Conservation (phyloP, 768 basidiomycete species). For the Kwoniella dejecticola region DNA sequence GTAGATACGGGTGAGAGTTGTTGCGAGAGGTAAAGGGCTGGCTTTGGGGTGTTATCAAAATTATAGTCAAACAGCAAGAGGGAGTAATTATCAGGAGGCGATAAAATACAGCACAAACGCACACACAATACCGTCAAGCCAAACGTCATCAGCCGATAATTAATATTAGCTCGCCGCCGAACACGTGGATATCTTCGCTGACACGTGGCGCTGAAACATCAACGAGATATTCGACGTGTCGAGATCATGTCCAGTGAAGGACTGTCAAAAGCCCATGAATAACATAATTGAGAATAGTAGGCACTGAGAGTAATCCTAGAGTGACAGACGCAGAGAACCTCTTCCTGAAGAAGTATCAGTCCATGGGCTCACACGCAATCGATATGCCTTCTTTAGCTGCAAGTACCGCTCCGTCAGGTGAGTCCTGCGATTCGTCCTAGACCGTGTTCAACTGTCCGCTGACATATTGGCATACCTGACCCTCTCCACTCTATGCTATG, state of each 20-base stretch:
- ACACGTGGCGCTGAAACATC: neutral
- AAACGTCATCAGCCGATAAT: slow-evolving; percentile 13
- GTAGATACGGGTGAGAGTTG: neutral
- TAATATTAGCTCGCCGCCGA: neutral
- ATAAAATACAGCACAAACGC: neutral
- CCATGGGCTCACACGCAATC: slow-evolving; percentile 36
- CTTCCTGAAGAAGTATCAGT: neutral
- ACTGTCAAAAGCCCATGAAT: neutral
- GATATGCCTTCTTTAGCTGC: slow-evolving; percentile 34
- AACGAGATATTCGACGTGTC: neutral
- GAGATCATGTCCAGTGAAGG: slow-evolving; percentile 3
- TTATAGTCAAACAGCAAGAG: neutral
- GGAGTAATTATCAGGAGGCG: neutral
- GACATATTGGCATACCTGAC: neutral
- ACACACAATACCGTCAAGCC: neutral
- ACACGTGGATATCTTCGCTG: neutral
- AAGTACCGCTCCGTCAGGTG: slow-evolving; percentile 14
- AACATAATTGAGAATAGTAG: neutral
- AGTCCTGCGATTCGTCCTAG: neutral
- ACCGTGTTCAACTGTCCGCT: neutral
- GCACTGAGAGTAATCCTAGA: neutral
- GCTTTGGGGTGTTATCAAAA: neutral
- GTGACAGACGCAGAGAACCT: neutral
- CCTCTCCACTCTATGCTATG: neutral
- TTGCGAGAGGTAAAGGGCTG: neutral